Conservation (phyloP, 2,329 filamentous ascomycete species). For the Aquanectria penicillioides region DNA sequence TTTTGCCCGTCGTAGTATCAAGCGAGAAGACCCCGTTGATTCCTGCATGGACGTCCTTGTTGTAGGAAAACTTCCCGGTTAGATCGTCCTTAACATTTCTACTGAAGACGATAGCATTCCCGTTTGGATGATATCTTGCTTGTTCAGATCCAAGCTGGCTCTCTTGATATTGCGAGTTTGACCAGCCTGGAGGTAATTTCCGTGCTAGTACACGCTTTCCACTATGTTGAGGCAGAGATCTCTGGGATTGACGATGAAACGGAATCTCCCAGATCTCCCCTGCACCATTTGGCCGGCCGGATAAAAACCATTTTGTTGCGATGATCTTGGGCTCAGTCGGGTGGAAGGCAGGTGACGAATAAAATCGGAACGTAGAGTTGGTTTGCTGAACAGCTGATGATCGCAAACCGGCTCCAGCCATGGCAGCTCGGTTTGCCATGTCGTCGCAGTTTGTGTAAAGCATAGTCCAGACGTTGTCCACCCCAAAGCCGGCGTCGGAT, state of each 20-base stretch:
- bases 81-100: background rate
- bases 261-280: constrained; percentile 7
- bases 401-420: background rate
- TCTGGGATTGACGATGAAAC: background rate
- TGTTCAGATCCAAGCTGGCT: background rate
- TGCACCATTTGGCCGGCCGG: background rate
- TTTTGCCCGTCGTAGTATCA: background rate
- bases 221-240: background rate
- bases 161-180: background rate
- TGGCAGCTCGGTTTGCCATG: background rate
- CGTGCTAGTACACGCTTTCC: background rate
- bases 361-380: constrained; percentile 4
- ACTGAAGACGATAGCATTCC: background rate
- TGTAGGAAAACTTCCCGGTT: background rate
- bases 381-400: background rate
- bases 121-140: background rate
- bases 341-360: background rate
- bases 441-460: background rate
- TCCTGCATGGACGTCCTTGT: constrained; percentile 1
- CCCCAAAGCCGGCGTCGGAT: background rate
- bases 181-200: background rate
- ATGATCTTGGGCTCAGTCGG: background rate
- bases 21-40: background rate
- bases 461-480: constrained; percentile 7
- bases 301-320: background rate